Base-by-base conservation (phyloP, 2,329 filamentous ascomycete species). In the Ophiostoma tasmaniense region DNA sequence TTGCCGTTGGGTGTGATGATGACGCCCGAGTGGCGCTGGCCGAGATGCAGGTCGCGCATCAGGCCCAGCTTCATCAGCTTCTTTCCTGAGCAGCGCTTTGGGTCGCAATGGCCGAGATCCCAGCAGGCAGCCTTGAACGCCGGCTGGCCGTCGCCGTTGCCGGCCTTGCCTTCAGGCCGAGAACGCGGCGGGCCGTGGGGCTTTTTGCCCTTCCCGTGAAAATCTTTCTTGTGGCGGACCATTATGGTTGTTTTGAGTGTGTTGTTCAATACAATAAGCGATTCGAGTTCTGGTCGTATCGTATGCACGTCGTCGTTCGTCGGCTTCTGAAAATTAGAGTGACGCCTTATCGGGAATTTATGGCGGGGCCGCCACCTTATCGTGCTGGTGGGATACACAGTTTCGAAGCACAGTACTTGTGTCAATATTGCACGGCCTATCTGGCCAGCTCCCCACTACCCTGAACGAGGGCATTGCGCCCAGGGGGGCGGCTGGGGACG, bases 21-120 rank as follows among this genome's bases (percentile, higher is more conserved):
- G 72, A 99, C 90, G 70, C 95, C 95, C 45, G 89, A 87, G 78
- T 95, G 93, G 74, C 94, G 93, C 79, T 98, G 93, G 67, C 95
- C 95, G 69, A 98, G 84, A 75, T 94, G 88, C 68, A 99, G 85
- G 76, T 96, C 91, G 73, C 95, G 90, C 92, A 99, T 97, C 75
- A 97, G 83, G 2, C 94, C 94, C 68, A 96, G 86, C 72, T 90
- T 89, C 86, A 99, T 97, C 42, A 99, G 85, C 72, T 92, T 89
- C 82, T 99, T 99, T 39, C 95, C 95, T 0, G 93, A 97, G 80
- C 95, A 99, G 74, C 94, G 85, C 79, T 97, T 98, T 10, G 94
- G 92, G 76, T 99, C 95, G 82, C 95, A 99, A 81, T 99, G 95
- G 71, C 93, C 94, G 42, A 99, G 84, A 76, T 99, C 95, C 95